Base-by-base conservation (phyloP, 208 protist species). In the Leishmania martiniquensis region DNA sequence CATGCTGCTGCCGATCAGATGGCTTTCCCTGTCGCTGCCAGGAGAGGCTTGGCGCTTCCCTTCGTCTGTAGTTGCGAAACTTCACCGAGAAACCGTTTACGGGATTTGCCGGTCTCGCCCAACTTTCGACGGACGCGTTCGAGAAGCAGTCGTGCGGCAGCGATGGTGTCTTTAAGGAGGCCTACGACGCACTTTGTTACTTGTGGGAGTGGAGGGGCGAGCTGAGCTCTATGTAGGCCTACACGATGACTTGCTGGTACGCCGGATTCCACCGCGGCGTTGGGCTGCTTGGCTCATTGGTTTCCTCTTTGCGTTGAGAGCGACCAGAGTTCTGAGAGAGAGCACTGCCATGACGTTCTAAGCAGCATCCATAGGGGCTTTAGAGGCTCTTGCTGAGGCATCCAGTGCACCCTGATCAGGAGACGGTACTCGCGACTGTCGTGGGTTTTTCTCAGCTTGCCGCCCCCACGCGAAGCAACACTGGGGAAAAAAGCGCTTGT, bases 261-360 rank as follows among this genome's bases (percentile, higher is more conserved):
- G 65, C 6, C 22, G 49, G 22, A 65, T 82, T 2, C 88, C 79
- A 1, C 42, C 55, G 49, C 77, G 86, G 54, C 67, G 59, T 0
- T 29, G 59, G 34, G 83, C 88, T 1, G 60, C 60, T 0, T 29
- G 73, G 45, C 63, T 89, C 37, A 83, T 91, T n/a, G 87, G 84
- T 29, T 57, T 76, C 7, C 57, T 87, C 22, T 80, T 86, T 63
- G 54, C 62, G 7, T 73, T 55, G 12, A 79, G 65, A 2, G 78
- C 84, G 62, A 78, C 68, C 12, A n/a, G 83, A 88, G 69, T 89
- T 81, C 34, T 34, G 84, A 20, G 81, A 89, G 45, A 55, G 44
- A 39, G 52, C 82, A 4, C 52, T 82, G 34, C 68, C 83, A 37
- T 47, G 69, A 20, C 57, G 78, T 2, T 57, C 68, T 0, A 73